Base-by-base conservation (phyloP, 495 filamentous ascomycete species). In the Aspergillus wentii region DNA sequence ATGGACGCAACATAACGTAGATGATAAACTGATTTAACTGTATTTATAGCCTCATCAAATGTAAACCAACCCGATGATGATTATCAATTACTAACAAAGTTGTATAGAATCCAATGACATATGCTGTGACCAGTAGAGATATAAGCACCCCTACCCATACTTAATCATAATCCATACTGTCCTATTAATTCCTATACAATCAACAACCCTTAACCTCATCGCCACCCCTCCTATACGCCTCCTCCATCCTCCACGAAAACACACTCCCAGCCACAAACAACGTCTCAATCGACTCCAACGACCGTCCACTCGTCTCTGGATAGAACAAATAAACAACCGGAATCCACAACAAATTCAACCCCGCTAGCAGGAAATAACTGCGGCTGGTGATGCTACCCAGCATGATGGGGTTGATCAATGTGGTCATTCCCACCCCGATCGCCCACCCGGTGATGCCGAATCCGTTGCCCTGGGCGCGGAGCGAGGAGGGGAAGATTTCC, bases 381-480 rank as follows among this genome's bases (percentile, higher is more conserved):
- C 71, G 64, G 39, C 65, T 63, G 51, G 44, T 54, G 40, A 74
- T 38, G 14, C 48, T 51, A 20, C 57, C 55, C 33, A 74, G 69
- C 50, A 72, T 64, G 48, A 75, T 69, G 4, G 70, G 72, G 35
- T 72, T 72, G 39, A 76, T 63, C 23, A 74, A 54, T 9, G 67
- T 68, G 14, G 73, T 71, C 58, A 69, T 66, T 10, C 73, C 72
- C 7, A 73, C 71, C 17, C 73, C 75, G 46, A 78, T 69, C 5
- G 73, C 74, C 73, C 73, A 77, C 3, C 72, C 75, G 11, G 71
- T 74, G 14, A 79, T 73, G 0, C 70, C 69, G 44, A 76, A 78
- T 1, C 71, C 71, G 50, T 77, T 75, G 3, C 73, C 74, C 43
- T 77, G 66, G 14, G 72, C 70, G 27, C 72, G 64, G 17, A 77